phyloP scores from a whole-genome alignment of 306 rosid species.

The Vigna hirtella region DNA sequence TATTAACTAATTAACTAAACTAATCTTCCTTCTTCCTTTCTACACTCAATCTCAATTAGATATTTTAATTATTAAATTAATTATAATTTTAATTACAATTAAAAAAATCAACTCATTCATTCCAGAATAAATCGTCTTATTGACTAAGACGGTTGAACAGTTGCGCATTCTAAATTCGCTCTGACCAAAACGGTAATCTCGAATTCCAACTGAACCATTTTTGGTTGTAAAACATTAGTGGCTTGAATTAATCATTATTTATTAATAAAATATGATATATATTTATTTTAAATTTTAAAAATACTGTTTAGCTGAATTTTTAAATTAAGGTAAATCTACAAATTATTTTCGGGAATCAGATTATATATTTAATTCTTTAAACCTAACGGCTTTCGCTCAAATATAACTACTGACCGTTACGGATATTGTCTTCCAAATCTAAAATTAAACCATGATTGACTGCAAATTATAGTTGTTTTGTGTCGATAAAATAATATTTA shows the following conservation, averaged over 20 bases:
- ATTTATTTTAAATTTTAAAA: not conserved
- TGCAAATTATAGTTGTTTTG: not conserved
- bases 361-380: not conserved
- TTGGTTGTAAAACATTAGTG: not conserved
- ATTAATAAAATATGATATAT: not conserved
- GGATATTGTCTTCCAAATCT: not conserved
- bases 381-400: not conserved
- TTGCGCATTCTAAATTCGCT: not conserved
- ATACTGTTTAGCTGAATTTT: too few species aligned
- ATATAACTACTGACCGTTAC: not conserved
- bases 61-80: not conserved
- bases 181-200: not conserved
- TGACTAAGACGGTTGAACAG: slow-evolving; percentile 22
- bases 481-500: not conserved
- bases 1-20: slow-evolving; percentile 24
- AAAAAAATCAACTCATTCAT: slow-evolving; percentile 1
- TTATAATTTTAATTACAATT: too few species aligned
- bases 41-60: not conserved
- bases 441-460: not conserved
- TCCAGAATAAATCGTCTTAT: not conserved
- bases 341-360: not conserved
- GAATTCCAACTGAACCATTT: not conserved
- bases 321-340: not conserved
- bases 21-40: not conserved
- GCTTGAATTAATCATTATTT: not conserved